Conservation (phyloP, 345 rosid genomes). For the Lepidium didymum region DNA sequence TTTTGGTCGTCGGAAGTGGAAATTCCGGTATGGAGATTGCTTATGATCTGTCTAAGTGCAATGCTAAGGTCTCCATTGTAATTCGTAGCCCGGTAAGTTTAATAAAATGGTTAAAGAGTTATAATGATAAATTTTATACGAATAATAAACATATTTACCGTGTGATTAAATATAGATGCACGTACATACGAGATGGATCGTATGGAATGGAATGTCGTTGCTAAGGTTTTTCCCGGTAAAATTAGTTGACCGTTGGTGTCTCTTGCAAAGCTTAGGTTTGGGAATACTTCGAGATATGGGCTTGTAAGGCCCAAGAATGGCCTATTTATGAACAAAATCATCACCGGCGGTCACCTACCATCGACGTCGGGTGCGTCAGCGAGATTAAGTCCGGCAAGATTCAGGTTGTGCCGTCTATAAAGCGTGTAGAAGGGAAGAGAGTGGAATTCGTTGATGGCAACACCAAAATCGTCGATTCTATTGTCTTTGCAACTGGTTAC, state of each 20-base stretch:
- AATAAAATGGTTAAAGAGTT: background rate
- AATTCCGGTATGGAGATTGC: conserved; percentile 70
- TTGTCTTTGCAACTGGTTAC: conserved; percentile 59
- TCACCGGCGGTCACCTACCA: conserved; percentile 43
- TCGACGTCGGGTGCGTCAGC: conserved; percentile 44
- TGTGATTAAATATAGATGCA: conserved; percentile 22
- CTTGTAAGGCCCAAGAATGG: conserved; percentile 37
- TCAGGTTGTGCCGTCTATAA: conserved; percentile 32
- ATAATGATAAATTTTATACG: background rate
- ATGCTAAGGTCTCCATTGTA: conserved; percentile 38
- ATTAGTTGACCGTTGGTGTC: conserved; percentile 26
- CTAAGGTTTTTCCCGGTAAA: conserved; percentile 14
- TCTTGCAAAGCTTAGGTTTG: conserved; percentile 11
- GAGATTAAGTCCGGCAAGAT: conserved; percentile 35
- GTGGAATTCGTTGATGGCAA: conserved; percentile 30
- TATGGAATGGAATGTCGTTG: conserved; percentile 27
- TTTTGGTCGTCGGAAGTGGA: conserved; percentile 59
- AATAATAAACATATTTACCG: background rate
- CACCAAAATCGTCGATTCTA: conserved; percentile 25
- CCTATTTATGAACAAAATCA: conserved; percentile 30
- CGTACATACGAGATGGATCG: conserved; percentile 29
- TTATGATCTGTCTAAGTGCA: conserved; percentile 33
- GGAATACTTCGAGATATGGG: conserved; percentile 34
- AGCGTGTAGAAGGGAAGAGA: conserved; percentile 20
- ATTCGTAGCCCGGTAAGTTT: conserved; percentile 35